Base-by-base conservation (phyloP, 2,329 filamentous ascomycete species). In the Didymella lethalis region DNA sequence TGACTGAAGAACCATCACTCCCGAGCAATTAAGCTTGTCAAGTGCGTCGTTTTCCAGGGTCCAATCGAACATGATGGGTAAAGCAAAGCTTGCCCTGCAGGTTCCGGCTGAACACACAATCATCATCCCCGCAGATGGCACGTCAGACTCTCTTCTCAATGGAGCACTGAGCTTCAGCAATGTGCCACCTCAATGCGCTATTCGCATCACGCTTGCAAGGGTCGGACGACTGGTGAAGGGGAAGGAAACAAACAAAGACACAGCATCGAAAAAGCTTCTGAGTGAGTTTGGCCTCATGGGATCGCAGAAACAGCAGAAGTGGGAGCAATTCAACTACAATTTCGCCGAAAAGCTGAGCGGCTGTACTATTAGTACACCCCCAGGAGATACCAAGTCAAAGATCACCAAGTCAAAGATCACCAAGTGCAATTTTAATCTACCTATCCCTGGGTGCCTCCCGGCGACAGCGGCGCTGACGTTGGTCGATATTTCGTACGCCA, bases 261-360 rank as follows among this genome's bases (percentile, higher is more conserved):
- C 36, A 1, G 40, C 41, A 2, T 54, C 56, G 5, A 59, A 47
- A 7, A 36, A 23, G 5, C n/a, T 59, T 10, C 11, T 59, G 41
- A 44, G 56, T 14, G 56, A 59, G 28, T 46, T 59, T 28, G 50
- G 57, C 5, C 47, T 60, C 23, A 32, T 48, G 50, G 47, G 57
- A 36, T 18, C 51, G 5, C 46, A 51, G 25, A 60, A 51, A 38
- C 47, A 52, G 36, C 57, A 60, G 16, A 56, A 38, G 14, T 23
- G 20, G 16, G 25, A 55, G n/a, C 41, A 23, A 6, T 55, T 52
- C 36, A n/a, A 52, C 36, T 60, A 52, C 8, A 10, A 40, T 10
- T 20, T 20, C 32, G 52, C 57, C 23, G 57, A 60, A n/a, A 60
- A 60, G 20, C 14, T 60, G 7, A 46, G 25, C 18, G 29, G 34